Conservation (phyloP, 2,329 filamentous ascomycete genomes). For the Triangularia verruculosa region DNA sequence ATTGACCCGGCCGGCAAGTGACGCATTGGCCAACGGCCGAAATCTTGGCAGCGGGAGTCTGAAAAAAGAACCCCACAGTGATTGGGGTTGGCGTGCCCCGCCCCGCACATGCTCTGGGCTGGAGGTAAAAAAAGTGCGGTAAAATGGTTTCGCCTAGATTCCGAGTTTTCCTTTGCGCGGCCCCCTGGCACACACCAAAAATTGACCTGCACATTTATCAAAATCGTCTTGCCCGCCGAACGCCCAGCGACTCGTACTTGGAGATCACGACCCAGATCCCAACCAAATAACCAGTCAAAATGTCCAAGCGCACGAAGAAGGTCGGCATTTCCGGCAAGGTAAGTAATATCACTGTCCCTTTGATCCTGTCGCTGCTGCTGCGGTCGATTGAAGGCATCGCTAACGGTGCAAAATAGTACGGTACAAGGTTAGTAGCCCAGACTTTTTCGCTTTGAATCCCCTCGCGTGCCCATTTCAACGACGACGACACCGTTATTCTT, state of each 20-base stretch:
- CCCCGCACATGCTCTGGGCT: slow-evolving; percentile 13
- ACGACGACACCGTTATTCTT: not conserved
- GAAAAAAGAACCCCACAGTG: slow-evolving; percentile 2
- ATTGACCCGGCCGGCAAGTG: not conserved
- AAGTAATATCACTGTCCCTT: slow-evolving; percentile 19
- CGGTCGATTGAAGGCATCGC: not conserved
- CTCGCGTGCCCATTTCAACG: slow-evolving; percentile 25
- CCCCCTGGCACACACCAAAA: slow-evolving; percentile 27
- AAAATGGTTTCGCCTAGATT: slow-evolving; percentile 27
- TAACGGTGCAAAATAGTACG: slow-evolving; percentile 60
- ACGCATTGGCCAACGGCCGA: slow-evolving; percentile 4
- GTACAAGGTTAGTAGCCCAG: slow-evolving; percentile 71
- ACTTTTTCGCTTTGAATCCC: slow-evolving; percentile 27
- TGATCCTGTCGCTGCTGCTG: not conserved
- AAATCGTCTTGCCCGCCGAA: slow-evolving; percentile 28
- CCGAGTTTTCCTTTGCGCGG: slow-evolving; percentile 19
- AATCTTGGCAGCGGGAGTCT: slow-evolving; percentile 7
- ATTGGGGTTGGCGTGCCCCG: slow-evolving; percentile 13
- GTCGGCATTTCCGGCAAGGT: slow-evolving; percentile 89
- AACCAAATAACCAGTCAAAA: slow-evolving; percentile 56
- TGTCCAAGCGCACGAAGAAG: slow-evolving; percentile 97
- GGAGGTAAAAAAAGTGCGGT: slow-evolving; percentile 20
- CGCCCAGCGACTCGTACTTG: slow-evolving; percentile 22
- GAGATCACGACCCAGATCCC: slow-evolving; percentile 26
- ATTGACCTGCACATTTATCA: slow-evolving; percentile 29